These are phyloP conservation scores for Amauroascus verrucosus DNA, from an alignment of 2,329 filamentous ascomycete genomes.

Conservation along the genomic window DNA sequence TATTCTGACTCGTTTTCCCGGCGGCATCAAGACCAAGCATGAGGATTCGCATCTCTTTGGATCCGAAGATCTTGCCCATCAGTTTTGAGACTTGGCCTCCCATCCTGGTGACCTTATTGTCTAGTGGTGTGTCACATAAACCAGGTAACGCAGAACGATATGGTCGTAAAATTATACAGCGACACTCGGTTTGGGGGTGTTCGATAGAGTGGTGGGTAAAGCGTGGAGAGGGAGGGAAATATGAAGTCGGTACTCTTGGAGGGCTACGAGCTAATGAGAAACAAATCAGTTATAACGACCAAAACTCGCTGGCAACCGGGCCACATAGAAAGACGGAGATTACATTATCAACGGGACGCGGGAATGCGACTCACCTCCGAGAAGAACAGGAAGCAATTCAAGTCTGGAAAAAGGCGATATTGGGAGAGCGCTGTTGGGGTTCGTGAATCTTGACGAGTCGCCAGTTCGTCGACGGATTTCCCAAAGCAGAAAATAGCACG, in stretches of 20 bases:
- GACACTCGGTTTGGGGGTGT: neutral
- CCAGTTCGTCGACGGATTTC: neutral
- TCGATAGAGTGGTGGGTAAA: neutral
- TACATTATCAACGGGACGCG: too few relatives aligned
- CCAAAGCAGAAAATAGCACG: neutral
- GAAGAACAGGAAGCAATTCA: too few relatives aligned
- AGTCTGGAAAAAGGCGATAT: too few relatives aligned
- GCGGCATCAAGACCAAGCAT: constrained; percentile 97
- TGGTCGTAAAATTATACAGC: neutral
- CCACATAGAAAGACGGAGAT: too few relatives aligned
- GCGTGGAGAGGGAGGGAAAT: neutral
- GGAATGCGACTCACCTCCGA: too few relatives aligned
- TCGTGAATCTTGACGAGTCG: neutral
- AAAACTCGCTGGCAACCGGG: too few relatives aligned
- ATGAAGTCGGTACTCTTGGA: neutral
- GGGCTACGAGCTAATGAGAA: neutral
- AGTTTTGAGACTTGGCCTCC: constrained; percentile 89
- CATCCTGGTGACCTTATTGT: constrained; percentile 48
- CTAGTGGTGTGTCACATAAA: neutral
- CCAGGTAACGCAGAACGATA: neutral
- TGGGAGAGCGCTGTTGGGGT: too few relatives aligned
- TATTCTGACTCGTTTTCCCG: constrained; percentile 70
- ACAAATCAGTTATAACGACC: neutral
- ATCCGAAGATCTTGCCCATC: constrained; percentile 98
- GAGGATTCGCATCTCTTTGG: constrained; percentile 96